These are phyloP conservation scores for Punica granatum DNA, from an alignment of 345 rosid species.

Conservation along the genomic window DNA sequence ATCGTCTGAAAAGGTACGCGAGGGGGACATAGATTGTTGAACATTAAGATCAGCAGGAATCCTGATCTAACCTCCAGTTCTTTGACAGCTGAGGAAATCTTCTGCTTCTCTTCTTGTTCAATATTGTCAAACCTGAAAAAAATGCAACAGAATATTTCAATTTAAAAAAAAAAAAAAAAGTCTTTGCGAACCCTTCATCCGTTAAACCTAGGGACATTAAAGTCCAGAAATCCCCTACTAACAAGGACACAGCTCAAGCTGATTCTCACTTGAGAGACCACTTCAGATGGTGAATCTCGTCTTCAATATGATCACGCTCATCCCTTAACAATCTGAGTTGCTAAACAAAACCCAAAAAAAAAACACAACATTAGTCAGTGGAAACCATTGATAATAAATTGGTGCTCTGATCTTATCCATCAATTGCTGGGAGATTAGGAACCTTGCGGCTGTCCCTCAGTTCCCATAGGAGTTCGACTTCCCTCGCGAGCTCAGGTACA, in stretches of 20 bases:
- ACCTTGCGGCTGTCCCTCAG: constrained; percentile 75
- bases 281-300: constrained; percentile 63
- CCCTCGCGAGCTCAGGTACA: constrained; percentile 94
- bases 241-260: background rate
- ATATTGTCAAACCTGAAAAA: constrained; percentile 50
- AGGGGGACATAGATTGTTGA: background rate
- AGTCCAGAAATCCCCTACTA: background rate
- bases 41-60: background rate
- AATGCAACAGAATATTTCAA: background rate
- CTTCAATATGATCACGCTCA: constrained; percentile 86
- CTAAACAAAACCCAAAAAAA: constrained; percentile 26
- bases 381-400: background rate
- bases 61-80: constrained; percentile 48
- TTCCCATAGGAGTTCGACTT: constrained; percentile 82
- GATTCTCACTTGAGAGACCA: constrained; percentile 71
- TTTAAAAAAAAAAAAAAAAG: background rate
- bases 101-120: constrained; percentile 31
- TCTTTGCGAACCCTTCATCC: background rate
- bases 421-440: background rate
- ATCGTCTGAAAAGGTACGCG: background rate
- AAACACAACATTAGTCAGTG: background rate
- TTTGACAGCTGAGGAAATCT: constrained; percentile 25
- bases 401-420: background rate
- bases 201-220: background rate
- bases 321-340: constrained; percentile 66